Evolutionary conservation across 2,329 filamentous ascomycete genomes (phyloP), one percentile per base, ranked within the genome.

Genomic region (Epichloe amarillans): DNA sequence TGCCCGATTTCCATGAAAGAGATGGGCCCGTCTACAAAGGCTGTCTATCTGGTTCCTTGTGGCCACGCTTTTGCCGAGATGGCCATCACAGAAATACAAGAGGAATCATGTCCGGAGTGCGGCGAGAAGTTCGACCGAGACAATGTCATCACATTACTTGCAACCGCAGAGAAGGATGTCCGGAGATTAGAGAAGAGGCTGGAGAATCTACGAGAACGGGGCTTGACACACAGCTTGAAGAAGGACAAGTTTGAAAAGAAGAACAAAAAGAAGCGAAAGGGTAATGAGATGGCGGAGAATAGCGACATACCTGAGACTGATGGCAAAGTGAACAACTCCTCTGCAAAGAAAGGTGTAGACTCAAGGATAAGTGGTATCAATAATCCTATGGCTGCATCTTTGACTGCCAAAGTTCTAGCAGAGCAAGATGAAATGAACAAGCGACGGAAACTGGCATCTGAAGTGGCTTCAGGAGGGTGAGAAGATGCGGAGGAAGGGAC

Each of bases 31-130:
- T 75, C 75, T 5, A 82, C 84, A 15, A 91, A 84, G 66, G 77
- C 88, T 0, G 88, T 95, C 1, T 98, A 97, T 61, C 61, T 98
- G 3, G 87, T 97, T 4, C 93, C 93, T 0, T 98, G 93, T 61
- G 94, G 93, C 0, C 94, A 98, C 71, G 90, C 88, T 0, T 97
- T 97, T 67, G 84, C 88, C 0, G 89, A 94, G 54, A 81, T 82
- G 49, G 88, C 89, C 7, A 83, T 97, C 57, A 86, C 83, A 57
- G 86, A 93, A 66, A 80, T 94, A n/a, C 64, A 71, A 3, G 83
- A 86, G 56, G 72, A 74, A 30, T 61, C 64, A 0, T 84, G 81
- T 52, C 77, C 80, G 0, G 77, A 91, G 69, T 98, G 93, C 67
- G 87, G 84, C 57, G 80, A 83, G 51, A 60, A 75, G 0, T 96